Base-by-base conservation (phyloP, 148 eudicot genomes). In the Amaranthus cruentus region DNA sequence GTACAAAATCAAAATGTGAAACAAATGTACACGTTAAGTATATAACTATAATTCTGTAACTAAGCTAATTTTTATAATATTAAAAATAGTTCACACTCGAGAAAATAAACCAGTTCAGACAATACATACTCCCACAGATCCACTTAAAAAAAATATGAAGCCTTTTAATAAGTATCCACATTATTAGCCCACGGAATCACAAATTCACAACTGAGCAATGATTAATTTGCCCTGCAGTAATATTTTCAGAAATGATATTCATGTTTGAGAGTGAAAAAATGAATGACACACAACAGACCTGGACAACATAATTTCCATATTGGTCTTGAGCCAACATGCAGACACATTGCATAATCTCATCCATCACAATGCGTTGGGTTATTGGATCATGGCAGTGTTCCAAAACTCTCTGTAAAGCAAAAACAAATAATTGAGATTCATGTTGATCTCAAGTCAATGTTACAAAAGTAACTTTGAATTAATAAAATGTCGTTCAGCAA, bases 291-390 rank as follows among this genome's bases (percentile, higher is more conserved):
- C 3, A 67, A 77, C 87, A 71, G 71, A 90, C 90, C 92, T 90
- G 92, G 73, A 90, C 96, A 68, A 90, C 96, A 76, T 90, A 90
- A 74, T 90, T 90, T 72, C 96, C 96, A 76, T 90, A 90, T 79
- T 90, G 96, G 59, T 90, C 96, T 75, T 90, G 96, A 1, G 96
- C 88, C 86, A 90, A 73, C 86, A 82, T 86, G 86, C 83, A 80
- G 54, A 90, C 87, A 71, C 90, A 90, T 74, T 77, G 82, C 92
- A 90, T 80, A 69, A 88, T 86, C 75, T 90, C 96, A 72, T 90
- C 90, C 96, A 90, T 90, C 83, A 90, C 91, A 73, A 85, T 77
- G 10, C 70, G 81, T 71, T 88, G 93, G 50, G 97, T 89, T 71
- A 79, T 81, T 14, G 85, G 81, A 74, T 87, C 88, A 81, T 72